phyloP scores from a whole-genome alignment of 1,139 yeast genomes.

The Zygoascus hellenicus region DNA sequence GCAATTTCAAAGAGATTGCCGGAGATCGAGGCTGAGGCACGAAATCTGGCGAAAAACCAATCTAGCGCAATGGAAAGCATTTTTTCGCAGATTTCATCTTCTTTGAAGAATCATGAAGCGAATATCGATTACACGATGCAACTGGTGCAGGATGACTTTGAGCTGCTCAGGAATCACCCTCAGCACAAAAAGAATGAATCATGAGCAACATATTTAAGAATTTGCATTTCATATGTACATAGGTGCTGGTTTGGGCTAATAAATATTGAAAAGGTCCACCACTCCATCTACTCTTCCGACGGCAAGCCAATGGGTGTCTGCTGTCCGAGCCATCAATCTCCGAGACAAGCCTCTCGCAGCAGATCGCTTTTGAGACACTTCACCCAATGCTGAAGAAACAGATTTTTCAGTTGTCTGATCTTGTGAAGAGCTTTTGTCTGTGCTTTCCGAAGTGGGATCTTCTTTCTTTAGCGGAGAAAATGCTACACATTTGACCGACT shows the following conservation, averaged over 20 bases:
- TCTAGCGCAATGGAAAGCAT: too few species aligned
- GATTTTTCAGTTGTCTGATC: background rate
- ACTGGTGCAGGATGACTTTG: too few species aligned
- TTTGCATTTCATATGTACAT: too few species aligned
- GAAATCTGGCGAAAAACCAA: too few species aligned
- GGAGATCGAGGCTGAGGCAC: slow-evolving; percentile 15
- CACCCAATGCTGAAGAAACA: background rate
- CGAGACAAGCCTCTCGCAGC: background rate
- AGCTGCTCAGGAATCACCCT: background rate
- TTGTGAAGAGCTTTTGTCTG: background rate
- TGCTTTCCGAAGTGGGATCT: background rate
- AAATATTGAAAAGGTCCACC: slow-evolving; percentile 30
- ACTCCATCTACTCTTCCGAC: slow-evolving; percentile 38
- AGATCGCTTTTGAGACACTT: too few species aligned
- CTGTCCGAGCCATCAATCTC: slow-evolving; percentile 5
- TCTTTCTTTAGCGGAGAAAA: slow-evolving; percentile 14
- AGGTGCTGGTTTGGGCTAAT: slow-evolving; percentile 16
- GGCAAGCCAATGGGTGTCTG: slow-evolving; percentile 30
- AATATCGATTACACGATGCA: too few species aligned
- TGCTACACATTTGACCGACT: slow-evolving; percentile 27
- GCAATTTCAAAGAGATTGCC: slow-evolving; percentile 16
- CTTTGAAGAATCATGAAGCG: too few species aligned
- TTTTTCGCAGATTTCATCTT: too few species aligned
- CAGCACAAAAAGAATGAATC: background rate
- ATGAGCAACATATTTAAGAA: too few species aligned